Conservation (phyloP, 768 basidiomycete species). For the Postia placenta region DNA sequence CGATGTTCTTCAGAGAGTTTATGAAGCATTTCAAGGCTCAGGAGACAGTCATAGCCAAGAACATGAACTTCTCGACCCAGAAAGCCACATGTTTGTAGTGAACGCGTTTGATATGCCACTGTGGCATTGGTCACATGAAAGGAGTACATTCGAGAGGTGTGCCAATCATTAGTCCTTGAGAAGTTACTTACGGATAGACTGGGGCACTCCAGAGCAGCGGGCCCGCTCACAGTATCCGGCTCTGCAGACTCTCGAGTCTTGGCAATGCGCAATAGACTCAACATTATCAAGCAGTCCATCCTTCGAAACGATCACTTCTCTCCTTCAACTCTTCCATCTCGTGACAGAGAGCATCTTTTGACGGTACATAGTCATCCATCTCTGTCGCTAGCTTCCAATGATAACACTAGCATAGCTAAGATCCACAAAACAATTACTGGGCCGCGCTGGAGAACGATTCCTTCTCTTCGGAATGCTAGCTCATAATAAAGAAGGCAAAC, state of each 20-base stretch:
- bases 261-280: constrained; percentile 78
- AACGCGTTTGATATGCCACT: constrained; percentile 95
- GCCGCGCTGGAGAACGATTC: constrained; percentile 85
- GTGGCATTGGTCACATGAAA: constrained; percentile 85
- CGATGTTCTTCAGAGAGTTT: constrained; percentile 62
- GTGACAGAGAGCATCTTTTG: constrained; percentile 80
- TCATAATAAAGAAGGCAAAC: constrained; percentile 82
- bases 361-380: constrained; percentile 47
- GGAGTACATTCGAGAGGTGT: constrained; percentile 86
- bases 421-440: constrained; percentile 93
- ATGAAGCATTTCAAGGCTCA: constrained; percentile 66
- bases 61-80: constrained; percentile 68
- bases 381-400: not conserved
- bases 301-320: constrained; percentile 97
- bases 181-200: not conserved
- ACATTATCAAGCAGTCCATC: constrained; percentile 90
- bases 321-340: constrained; percentile 87
- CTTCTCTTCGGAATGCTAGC: constrained; percentile 90
- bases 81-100: constrained; percentile 75
- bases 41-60: constrained; percentile 43
- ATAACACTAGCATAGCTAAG: constrained; percentile 44
- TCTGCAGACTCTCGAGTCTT: constrained; percentile 76
- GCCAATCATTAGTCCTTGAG: constrained; percentile 11
- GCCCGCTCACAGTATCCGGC: constrained; percentile 66
- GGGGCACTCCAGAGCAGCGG: constrained; percentile 36